phyloP scores from a whole-genome alignment of 2,329 filamentous ascomycete genomes.

The Apiospora kogelbergensis region DNA sequence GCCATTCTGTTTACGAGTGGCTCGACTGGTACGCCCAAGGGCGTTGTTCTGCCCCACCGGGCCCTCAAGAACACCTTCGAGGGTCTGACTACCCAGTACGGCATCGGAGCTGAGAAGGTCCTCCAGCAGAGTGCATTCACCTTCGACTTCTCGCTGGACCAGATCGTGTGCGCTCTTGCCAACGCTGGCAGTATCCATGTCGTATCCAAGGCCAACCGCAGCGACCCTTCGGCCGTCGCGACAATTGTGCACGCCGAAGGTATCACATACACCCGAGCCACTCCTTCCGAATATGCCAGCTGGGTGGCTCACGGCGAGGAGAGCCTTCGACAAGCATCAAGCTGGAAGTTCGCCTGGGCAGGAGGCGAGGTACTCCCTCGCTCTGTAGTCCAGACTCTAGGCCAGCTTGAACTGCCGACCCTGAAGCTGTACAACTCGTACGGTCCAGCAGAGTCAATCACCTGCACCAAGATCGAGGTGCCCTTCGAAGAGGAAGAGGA shows the following conservation, averaged over 20 bases:
- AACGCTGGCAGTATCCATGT: slow-evolving; percentile 13
- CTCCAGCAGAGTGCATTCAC: slow-evolving; percentile 14
- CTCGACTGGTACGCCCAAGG: slow-evolving; percentile 16
- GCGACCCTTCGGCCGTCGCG: not conserved
- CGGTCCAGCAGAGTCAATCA: slow-evolving; percentile 3
- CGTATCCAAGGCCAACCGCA: not conserved
- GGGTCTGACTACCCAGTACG: not conserved
- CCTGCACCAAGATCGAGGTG: not conserved
- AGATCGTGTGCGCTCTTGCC: not conserved
- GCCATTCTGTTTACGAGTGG: slow-evolving; percentile 13
- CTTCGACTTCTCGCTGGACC: slow-evolving; percentile 10
- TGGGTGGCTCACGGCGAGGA: not conserved
- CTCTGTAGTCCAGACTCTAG: not conserved
- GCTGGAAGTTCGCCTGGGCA: not conserved
- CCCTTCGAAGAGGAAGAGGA: not conserved
- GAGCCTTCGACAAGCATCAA: not conserved
- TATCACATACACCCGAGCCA: slow-evolving; percentile 27
- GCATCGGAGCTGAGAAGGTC: slow-evolving; percentile 49
- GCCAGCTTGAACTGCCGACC: not conserved
- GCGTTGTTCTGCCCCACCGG: slow-evolving; percentile 10
- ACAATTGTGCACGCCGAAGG: not conserved
- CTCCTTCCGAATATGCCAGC: slow-evolving; percentile 47
- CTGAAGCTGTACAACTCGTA: not conserved
- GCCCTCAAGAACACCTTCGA: not conserved
- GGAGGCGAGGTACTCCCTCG: slow-evolving; percentile 2